These are phyloP conservation scores for Mycena floridula DNA, from an alignment of 768 basidiomycete genomes.

Conservation along the genomic window DNA sequence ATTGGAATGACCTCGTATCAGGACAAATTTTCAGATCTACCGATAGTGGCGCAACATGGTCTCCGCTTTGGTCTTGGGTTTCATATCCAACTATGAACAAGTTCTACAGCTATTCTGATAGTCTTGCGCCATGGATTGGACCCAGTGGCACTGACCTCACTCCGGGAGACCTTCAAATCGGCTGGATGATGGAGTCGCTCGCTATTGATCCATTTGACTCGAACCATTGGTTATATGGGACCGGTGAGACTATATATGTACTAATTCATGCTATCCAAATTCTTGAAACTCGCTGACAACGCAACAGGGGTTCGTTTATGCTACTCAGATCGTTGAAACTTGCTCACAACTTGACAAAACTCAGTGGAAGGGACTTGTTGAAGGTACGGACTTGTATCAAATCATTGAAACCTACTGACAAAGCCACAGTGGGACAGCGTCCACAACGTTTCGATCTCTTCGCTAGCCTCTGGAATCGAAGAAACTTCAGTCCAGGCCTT, in stretches of 20 bases:
- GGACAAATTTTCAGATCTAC: conserved; percentile 32
- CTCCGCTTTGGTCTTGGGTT: conserved; percentile 50
- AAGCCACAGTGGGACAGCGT: conserved; percentile 46
- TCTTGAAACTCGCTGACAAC: too few relatives aligned
- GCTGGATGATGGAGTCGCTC: conserved; percentile 70
- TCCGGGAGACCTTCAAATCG: conserved; percentile 43
- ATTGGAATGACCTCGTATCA: too few relatives aligned
- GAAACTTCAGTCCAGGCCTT: conserved; percentile 53
- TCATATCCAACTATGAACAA: conserved; percentile 24
- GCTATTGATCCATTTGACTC: conserved; percentile 63
- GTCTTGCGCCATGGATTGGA: conserved; percentile 56
- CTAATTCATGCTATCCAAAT: conserved; percentile 54
- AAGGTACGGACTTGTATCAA: not conserved
- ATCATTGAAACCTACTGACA: not conserved
- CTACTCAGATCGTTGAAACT: too few relatives aligned
- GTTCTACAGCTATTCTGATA: conserved; percentile 49
- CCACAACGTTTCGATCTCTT: conserved; percentile 54
- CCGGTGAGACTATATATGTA: conserved; percentile 59
- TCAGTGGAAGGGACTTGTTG: too few relatives aligned
- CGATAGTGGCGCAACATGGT: conserved; percentile 54
- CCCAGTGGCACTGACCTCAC: conserved; percentile 38
- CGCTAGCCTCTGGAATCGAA: conserved; percentile 60
- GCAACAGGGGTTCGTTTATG: too few relatives aligned
- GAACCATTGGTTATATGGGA: conserved; percentile 69
- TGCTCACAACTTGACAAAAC: too few relatives aligned